phyloP scores from a whole-genome alignment of 2,329 filamentous ascomycete species.

The Emmonsiellopsis sp. region DNA sequence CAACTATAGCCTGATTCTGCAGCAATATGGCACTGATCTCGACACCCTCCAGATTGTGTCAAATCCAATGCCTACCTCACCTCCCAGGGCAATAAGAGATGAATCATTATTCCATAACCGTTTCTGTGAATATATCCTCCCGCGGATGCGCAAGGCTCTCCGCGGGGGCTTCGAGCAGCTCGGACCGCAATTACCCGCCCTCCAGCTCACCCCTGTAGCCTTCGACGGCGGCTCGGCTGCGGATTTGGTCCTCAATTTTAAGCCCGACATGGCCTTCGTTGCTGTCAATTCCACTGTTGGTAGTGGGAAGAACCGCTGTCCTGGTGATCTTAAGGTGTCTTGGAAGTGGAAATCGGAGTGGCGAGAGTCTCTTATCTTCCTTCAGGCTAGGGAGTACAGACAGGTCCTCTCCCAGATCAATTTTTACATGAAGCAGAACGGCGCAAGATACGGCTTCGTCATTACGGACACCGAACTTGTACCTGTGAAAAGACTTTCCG shows the following conservation, averaged over 20 bases:
- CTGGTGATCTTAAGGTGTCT: conserved; percentile 12
- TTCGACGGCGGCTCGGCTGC: conserved; percentile 6
- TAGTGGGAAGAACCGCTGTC: conserved; percentile 6
- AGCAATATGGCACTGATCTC: conserved; percentile 7
- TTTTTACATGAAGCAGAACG: conserved; percentile 12
- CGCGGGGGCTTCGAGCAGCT: conserved; percentile 9
- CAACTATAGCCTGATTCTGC: conserved; percentile 8
- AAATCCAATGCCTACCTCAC: conserved; percentile 9
- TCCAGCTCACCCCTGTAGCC: conserved; percentile 5
- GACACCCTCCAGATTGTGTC: conserved; percentile 7
- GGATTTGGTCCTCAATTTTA: conserved; percentile 3
- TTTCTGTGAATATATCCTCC: conserved; percentile 4
- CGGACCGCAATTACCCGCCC: conserved; percentile 1
- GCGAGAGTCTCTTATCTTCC: neutral
- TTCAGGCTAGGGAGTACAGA: conserved; percentile 5
- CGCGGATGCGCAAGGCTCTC: conserved; percentile 6
- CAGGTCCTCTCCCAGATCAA: conserved; percentile 10
- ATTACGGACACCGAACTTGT: conserved; percentile 11
- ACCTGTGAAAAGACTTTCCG: neutral
- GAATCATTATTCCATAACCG: conserved; percentile 7
- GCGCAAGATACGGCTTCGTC: conserved; percentile 9
- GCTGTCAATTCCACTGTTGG: conserved; percentile 1
- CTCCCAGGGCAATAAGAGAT: conserved; percentile 6
- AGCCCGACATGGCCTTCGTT: conserved; percentile 9
- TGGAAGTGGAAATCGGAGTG: conserved; percentile 9